Base-by-base conservation (phyloP, 805 yeast species). In the Tetrapisispora arboricola region DNA sequence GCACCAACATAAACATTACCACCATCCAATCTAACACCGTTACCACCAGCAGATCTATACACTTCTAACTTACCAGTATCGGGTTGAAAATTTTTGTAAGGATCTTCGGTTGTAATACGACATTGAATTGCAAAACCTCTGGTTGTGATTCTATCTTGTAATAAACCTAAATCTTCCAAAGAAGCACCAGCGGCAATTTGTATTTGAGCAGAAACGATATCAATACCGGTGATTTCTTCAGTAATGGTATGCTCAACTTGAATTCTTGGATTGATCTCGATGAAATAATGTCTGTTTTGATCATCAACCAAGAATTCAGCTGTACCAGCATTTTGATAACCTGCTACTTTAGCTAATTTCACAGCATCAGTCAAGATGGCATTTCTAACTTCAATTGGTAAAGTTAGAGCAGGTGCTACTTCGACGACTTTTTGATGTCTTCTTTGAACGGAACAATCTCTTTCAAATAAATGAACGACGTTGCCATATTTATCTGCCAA, bases 381-480 rank as follows among this genome's bases (percentile, higher is more conserved):
- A 58, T 90, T 88, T 61, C 98, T 78, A 28, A 88, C 92, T 21
- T 70, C 71, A 36, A 69, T 63, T 19, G 96, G 94, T 53, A 92
- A 69, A 47, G 87, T 86, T 66, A 84, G 81, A 29, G 97, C 96
- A 11, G 99, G 97, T 4, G 98, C 98, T 54, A 90, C 87, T 67
- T 90, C 98, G 29, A 90, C 97, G 40, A 90, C 98, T 67, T 90
- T 90, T 70, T 90, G 98, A 66, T 90, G 98, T 71, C 98, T 84
- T 73, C 98, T 84, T 71, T 90, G 98, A 40, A 90, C 98, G n/a
- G 96, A 87, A 68, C 98, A 90, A 68, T 90, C 98, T 68, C 98
- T 81, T 73, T 90, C 98, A 53, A 87, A 92, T 54, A 90, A 68
- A 61, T 90, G 98, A 56, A 90, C 83, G 20, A 88, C 96, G 61